phyloP scores from a whole-genome alignment of 768 basidiomycete species.

The Boletales sp. region DNA sequence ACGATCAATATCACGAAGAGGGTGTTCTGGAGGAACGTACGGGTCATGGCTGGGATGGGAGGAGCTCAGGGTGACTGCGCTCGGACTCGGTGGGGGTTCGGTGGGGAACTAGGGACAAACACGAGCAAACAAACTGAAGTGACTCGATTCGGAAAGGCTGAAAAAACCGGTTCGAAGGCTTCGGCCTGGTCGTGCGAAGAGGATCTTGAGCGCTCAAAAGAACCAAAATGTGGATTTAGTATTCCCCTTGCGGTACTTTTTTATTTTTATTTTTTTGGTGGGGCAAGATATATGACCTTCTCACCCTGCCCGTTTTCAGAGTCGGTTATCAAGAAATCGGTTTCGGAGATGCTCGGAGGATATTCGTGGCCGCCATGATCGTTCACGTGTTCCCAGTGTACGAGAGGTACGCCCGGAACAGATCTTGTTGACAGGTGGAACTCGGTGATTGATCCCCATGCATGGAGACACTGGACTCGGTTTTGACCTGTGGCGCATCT shows the following conservation, averaged over 20 bases:
- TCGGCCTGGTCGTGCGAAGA: constrained; percentile 4
- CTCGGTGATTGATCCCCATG: constrained; percentile 8
- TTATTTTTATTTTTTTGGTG: neutral
- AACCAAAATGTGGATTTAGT: constrained; percentile 9
- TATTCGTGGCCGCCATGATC: constrained; percentile 5
- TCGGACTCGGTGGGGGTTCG: constrained; percentile 8
- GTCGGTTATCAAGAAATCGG: constrained; percentile 3
- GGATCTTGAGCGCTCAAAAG: constrained; percentile 16
- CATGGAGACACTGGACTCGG: constrained; percentile 5
- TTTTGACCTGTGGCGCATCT: constrained; percentile 7
- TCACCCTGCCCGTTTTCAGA: constrained; percentile 4
- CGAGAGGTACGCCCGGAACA: constrained; percentile 3
- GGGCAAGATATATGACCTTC: constrained; percentile 9
- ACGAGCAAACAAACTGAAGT: constrained; percentile 20
- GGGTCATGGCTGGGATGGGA: constrained; percentile 42
- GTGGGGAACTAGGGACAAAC: constrained; percentile 14
- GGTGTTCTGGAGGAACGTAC: constrained; percentile 35
- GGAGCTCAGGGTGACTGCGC: constrained; percentile 1
- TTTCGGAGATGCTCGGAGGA: constrained; percentile 4
- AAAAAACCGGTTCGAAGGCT: constrained; percentile 1
- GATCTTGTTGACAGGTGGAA: constrained; percentile 9
- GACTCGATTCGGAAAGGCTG: constrained; percentile 1
- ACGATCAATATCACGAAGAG: constrained; percentile 10
- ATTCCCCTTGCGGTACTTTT: neutral
- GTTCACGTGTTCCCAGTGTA: constrained; percentile 7